phyloP scores from a whole-genome alignment of 257 asterid genomes.

The Jasminum sambac region DNA sequence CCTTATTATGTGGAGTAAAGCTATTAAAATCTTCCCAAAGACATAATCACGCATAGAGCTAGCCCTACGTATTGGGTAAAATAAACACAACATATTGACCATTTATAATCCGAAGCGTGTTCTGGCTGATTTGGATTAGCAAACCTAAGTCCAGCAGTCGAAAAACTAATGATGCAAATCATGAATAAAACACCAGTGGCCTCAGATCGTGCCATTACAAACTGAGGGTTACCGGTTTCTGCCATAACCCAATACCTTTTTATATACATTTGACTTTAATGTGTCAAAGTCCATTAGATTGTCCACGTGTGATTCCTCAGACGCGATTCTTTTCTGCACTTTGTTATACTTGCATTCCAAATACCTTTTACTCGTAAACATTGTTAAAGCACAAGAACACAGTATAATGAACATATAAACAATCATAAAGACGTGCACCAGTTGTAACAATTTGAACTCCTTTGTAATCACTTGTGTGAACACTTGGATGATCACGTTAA shows the following conservation, averaged over 20 bases:
- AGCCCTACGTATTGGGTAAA: no score
- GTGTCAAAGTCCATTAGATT: not conserved
- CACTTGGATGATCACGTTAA: conserved; percentile 1
- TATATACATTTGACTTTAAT: not conserved
- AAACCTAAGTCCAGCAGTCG: no score
- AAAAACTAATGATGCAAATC: no score
- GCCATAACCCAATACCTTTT: conserved; percentile 25
- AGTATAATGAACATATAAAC: no score
- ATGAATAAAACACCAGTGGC: no score
- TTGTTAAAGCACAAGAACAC: conserved; percentile 19
- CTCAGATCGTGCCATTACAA: no score
- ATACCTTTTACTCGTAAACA: conserved; percentile 7
- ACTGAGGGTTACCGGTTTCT: not conserved
- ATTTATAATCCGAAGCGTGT: no score
- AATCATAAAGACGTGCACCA: not conserved
- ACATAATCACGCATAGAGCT: not conserved
- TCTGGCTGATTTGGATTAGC: no score
- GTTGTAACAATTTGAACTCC: not conserved
- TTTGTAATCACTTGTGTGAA: not conserved
- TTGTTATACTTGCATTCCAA: conserved; percentile 12
- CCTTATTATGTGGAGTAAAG: not conserved
- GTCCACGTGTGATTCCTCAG: not conserved
- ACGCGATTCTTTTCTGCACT: not conserved
- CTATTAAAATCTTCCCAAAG: not conserved
- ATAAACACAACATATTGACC: no score